Percentiles rank a stretch among this genome's conserved stretches.
These are phyloP conservation scores for Sextonia rubra DNA, from an alignment of 164 flowering plant genomes.

Conservation along the genomic window DNA sequence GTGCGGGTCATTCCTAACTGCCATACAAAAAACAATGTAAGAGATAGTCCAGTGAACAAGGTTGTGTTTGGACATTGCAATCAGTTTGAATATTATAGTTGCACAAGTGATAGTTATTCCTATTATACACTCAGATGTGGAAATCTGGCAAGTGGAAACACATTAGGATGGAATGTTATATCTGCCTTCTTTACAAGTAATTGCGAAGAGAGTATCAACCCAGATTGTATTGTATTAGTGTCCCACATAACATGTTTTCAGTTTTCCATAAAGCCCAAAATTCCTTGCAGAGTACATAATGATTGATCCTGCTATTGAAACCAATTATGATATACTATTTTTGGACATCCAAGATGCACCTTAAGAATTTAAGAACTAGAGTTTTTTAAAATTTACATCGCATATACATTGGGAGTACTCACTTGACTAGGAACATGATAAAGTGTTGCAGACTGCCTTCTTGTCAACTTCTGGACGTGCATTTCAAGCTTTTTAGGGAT, in stretches of 20 bases:
- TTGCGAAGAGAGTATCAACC: background rate
- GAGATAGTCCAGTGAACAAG: conserved; percentile 3
- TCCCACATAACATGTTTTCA: background rate
- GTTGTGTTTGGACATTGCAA: background rate
- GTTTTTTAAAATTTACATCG: background rate
- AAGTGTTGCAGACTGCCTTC: conserved; percentile 70
- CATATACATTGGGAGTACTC: conserved; percentile 16
- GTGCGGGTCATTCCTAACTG: conserved; percentile 84
- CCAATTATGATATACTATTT: background rate
- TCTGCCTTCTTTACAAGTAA: background rate
- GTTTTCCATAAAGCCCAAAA: background rate
- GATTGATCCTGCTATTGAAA: background rate
- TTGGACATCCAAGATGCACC: background rate
- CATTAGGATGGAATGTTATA: background rate
- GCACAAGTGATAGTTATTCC: background rate
- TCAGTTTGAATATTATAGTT: background rate
- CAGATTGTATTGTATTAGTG: too few relatives aligned
- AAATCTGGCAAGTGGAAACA: background rate
- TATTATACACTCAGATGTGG: background rate
- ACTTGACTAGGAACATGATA: conserved; percentile 76
- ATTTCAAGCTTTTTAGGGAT: conserved; percentile 80
- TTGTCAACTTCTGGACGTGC: conserved; percentile 85
- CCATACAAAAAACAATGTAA: conserved; percentile 5
- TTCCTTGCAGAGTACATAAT: background rate
- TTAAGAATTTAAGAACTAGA: background rate